Evolutionary conservation across 768 basidiomycete species (phyloP), one percentile per base, ranked within the genome.

Genomic region (Collybia sordida): DNA sequence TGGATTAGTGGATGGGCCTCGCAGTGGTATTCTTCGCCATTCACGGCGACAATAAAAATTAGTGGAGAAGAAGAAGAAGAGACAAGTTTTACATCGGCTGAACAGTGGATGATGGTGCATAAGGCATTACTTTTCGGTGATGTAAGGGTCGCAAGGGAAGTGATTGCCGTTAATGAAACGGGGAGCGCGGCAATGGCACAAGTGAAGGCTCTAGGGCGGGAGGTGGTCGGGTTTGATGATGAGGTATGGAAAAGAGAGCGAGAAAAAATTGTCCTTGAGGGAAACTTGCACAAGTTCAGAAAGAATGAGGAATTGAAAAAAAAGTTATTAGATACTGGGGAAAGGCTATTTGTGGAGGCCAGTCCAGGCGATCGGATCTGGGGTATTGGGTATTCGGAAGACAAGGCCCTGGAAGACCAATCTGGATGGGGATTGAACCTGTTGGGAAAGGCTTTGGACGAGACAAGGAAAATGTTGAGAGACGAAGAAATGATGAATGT

Each of bases 281-380:
- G 81, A 1, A 84, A 70, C 57, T 43, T 78, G 53, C 71, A 71
- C 58, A 86, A 85, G 63, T 85, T 84, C 60, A 45, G 64, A 31
- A 75, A 81, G 64, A 77, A 81, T 54, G 59, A 55, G 17, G 71
- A 70, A 39, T 45, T 82, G 56, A 62, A 59, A 50, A 48, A 52
- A 51, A 69, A 69, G 53, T 51, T 85, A 54, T 40, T 82, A 28
- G 72, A 40, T 15, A 85, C 82, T 1, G 78, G 78, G 34, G 67
- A 73, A 2, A 75, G 69, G 55, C 59, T 54, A 47, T 54, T 85
- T 27, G 81, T 79, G 0, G 85, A 85, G 61, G 81, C 82, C 19
- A 83, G 81, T 60, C 82, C 82, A 15, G 55, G 69, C 17, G 83
- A 85, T 60, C 61, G 72, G 51, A 79, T 85, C n/a, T 86, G 83